Conservation (phyloP, 331 rosid genomes). For the Prunus yedoensis region DNA sequence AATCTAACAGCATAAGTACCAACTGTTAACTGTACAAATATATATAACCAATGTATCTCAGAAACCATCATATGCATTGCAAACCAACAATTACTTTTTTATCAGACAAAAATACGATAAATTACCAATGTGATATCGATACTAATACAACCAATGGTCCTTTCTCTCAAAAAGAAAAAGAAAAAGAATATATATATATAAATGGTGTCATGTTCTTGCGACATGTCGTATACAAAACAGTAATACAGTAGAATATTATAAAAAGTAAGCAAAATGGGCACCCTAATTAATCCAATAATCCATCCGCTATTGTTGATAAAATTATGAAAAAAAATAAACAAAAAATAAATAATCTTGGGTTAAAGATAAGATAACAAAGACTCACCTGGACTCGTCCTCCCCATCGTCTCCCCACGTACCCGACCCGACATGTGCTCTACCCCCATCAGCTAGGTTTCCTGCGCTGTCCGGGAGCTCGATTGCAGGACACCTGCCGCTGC, state of each 20-base stretch:
- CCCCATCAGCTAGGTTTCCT: constrained; percentile 10
- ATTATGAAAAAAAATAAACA: not conserved
- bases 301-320: not conserved
- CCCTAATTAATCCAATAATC: not conserved
- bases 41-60: too few species aligned
- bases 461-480: constrained; percentile 16
- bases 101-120: not conserved
- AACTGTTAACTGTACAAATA: too few species aligned
- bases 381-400: constrained; percentile 50
- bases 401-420: constrained; percentile 19
- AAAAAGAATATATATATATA: too few species aligned
- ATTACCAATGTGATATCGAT: not conserved
- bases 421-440: constrained; percentile 35
- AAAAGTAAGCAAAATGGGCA: too few species aligned
- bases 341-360: not conserved
- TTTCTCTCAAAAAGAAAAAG: too few species aligned
- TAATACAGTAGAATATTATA: not conserved
- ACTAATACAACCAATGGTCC: not conserved
- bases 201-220: not conserved
- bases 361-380: not conserved
- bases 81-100: not conserved
- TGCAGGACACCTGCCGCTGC: constrained; percentile 32
- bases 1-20: too few species aligned
- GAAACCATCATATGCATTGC: too few species aligned
- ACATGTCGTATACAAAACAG: not conserved